Percentiles rank a stretch among this genome's conserved stretches.
Conservation (phyloP, 352 stramenopile species). For the Globisporangium lucens region DNA sequence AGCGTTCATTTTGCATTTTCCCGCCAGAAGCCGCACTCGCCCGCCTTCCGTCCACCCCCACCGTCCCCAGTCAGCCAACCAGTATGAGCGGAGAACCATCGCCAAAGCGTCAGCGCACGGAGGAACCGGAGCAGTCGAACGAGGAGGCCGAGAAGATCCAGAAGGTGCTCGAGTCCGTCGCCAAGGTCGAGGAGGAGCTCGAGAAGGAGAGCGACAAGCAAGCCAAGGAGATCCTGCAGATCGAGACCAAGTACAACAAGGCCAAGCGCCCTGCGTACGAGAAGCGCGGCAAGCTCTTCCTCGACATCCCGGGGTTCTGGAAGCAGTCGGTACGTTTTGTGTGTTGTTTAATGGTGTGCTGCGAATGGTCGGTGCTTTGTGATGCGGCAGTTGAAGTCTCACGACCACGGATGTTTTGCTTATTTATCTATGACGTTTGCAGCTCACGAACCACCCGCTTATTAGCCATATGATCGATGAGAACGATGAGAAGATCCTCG, state of each 20-base stretch:
- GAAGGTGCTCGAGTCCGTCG: conserved; percentile 48
- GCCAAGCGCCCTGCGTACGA: conserved; percentile 60
- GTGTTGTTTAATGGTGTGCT: background rate
- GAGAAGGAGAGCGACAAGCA: conserved; percentile 65
- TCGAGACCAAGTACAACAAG: conserved; percentile 78
- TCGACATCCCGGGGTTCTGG: conserved; percentile 71
- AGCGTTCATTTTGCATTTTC: conserved; percentile 4
- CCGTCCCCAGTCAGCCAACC: background rate
- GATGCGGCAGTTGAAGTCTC: background rate
- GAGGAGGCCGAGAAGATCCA: conserved; percentile 47
- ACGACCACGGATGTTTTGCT: conserved; percentile 7
- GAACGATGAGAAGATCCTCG: conserved; percentile 51
- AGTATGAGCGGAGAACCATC: conserved; percentile 53
- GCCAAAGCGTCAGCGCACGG: conserved; percentile 74
- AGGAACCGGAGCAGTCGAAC: conserved; percentile 30
- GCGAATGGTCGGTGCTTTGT: background rate
- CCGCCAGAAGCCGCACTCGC: background rate
- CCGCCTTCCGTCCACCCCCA: too few relatives aligned
- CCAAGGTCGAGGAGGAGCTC: conserved; percentile 56
- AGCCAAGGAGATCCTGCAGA: conserved; percentile 58
- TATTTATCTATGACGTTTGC: conserved; percentile 7
- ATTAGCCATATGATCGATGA: conserved; percentile 43
- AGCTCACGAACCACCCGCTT: conserved; percentile 75
- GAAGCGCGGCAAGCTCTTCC: conserved; percentile 63
- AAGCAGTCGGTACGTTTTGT: conserved; percentile 56